These are phyloP conservation scores for Hypoxylon fragiforme DNA, from an alignment of 495 filamentous ascomycete species.

Conservation along the genomic window DNA sequence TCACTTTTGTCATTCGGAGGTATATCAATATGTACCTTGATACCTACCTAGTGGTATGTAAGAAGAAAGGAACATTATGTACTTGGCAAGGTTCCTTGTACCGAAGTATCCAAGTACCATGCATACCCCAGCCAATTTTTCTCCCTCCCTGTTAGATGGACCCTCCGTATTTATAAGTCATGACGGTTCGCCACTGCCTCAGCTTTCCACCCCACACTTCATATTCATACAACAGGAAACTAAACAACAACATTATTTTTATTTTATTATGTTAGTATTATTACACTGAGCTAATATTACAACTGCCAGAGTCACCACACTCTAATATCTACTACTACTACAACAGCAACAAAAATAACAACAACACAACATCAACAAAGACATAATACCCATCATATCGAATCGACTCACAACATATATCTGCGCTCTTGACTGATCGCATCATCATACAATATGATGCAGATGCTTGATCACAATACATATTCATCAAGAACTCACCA, in stretches of 20 bases:
- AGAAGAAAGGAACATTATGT: constrained; percentile 8
- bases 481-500: constrained; percentile 22
- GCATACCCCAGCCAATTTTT: constrained; percentile 15
- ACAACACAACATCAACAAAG: constrained; percentile 1
- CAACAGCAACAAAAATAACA: not conserved
- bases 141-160: constrained; percentile 16
- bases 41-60: too few relatives aligned
- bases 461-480: constrained; percentile 31
- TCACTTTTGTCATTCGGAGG: constrained; percentile 15
- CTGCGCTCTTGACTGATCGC: constrained; percentile 12
- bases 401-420: too few relatives aligned
- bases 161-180: constrained; percentile 20
- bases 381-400: constrained; percentile 10
- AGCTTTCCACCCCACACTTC: constrained; percentile 27
- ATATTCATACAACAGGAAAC: constrained; percentile 13
- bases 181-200: constrained; percentile 28
- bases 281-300: not conserved
- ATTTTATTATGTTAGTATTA: not conserved
- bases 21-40: too few relatives aligned
- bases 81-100: constrained; percentile 21
- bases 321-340: constrained; percentile 11
- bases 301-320: not conserved
- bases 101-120: constrained; percentile 11
- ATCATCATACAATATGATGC: constrained; percentile 33
- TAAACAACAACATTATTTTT: constrained; percentile 10